Evolutionary conservation across 164 flowering plant genomes (phyloP).

Genomic region (Vitis riparia): DNA sequence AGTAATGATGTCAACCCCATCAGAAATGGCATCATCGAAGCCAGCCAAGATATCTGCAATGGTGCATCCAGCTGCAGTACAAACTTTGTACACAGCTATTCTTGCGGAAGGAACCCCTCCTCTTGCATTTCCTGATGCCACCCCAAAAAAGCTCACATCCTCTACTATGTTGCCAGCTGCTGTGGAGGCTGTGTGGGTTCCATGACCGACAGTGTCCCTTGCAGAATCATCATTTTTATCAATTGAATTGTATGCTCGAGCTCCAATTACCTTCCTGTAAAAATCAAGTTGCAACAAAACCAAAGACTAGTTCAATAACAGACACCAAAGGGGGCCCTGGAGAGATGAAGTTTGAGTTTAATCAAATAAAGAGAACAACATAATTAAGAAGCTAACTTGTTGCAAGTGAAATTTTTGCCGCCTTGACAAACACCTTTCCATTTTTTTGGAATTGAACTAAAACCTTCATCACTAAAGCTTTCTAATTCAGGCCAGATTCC

Average conservation of each 20-base stretch:
- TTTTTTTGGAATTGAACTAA: constrained; percentile 29
- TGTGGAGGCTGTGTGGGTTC: constrained; percentile 23
- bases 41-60: constrained; percentile 12
- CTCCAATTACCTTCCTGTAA: constrained; percentile 23
- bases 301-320: background rate
- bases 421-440: constrained; percentile 37
- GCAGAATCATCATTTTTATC: background rate
- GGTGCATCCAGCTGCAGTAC: background rate
- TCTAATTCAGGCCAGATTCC: constrained; percentile 37
- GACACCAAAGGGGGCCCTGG: background rate
- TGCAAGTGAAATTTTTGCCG: constrained; percentile 32
- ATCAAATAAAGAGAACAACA: no score
- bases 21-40: constrained; percentile 30
- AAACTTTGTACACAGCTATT: constrained; percentile 23
- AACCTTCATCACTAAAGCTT: constrained; percentile 26
- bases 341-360: no score
- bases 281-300: background rate
- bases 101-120: constrained; percentile 22
- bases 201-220: constrained; percentile 20
- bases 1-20: constrained; percentile 26
- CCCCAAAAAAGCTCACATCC: constrained; percentile 6
- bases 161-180: constrained; percentile 18
- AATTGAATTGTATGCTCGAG: constrained; percentile 4
- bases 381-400: constrained; percentile 19
- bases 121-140: constrained; percentile 13